Evolutionary conservation across 768 basidiomycete species (phyloP), one percentile per base, ranked within the genome.

Genomic region (Tricholoma hemisulphureum): DNA sequence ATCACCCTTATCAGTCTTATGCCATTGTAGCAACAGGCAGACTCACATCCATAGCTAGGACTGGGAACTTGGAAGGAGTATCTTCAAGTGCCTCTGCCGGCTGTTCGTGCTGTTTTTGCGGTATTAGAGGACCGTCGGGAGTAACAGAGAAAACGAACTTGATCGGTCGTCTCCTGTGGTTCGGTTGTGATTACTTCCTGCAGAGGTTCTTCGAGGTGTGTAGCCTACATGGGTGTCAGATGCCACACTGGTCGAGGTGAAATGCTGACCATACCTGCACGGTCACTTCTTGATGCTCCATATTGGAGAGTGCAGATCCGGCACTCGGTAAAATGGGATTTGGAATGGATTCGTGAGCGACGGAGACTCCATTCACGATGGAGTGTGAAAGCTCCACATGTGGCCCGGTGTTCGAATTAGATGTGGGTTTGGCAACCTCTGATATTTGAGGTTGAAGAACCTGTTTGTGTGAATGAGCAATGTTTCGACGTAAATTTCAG

Each of bases 41-140:
- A 57, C 58, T 14, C 41, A 61, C 63, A 26, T 53, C 37, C 28
- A 14, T 18, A 13, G 26, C 21, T 4, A 29, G 24, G 13, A 45
- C 58, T 39, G 34, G 45, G 52, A 56, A 43, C 23, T 43, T 54
- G 23, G 32, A 52, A 16, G 51, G 23, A 48, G 9, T 8, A 26
- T 55, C 21, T 35, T 54, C n/a, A 18, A 35, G 18, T 23, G 31
- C 43, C 43, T 57, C 56, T 35, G 28, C 29, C 20, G 6, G 20
- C 24, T 28, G 45, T 24, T 56, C 56, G 51, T 23, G 46, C 63
- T 64, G n/a, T 28, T 35, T 31, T 9, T 50, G 7, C 26, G 14
- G 29, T n/a, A 21, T 57, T 11, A 45, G 53, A 13, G 8, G 21
- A 50, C 4, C 37, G 41, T 4, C 6, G 4, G 26, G 3, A 49